Evolutionary conservation across 2,329 filamentous ascomycete species (phyloP), one percentile per base, ranked within the genome.

Genomic region (Chlorencoelia australis): DNA sequence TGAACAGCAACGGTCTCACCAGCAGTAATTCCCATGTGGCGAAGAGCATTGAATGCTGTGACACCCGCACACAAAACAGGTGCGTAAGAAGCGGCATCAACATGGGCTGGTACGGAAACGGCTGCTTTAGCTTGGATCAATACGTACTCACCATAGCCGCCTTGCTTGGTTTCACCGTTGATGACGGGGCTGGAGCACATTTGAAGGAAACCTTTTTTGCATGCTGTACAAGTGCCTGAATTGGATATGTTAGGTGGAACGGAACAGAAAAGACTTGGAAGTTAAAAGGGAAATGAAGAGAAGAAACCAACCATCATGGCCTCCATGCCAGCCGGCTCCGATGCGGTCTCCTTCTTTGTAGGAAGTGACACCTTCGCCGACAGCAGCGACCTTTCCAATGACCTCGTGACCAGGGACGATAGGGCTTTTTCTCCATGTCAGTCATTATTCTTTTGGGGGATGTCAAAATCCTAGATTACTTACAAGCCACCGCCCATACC

Each of bases 341-440:
- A 84, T 72, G 2, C 75, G 66, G 38, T 84, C 78, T 7, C 80
- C 80, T 1, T 72, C 61, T 39, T 71, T 65, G 63, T 79, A 76
- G 16, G 63, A 61, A 37, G 65, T 69, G 34, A 79, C 76, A 2
- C 56, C 61, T 0, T 68, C 61, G 5, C 75, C 74, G 1, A 83
- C 55, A 5, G 71, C 70, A 11, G 73, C 77, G 3, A 87, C 65
- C 9, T 73, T 70, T 8, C 82, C 81, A 37, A 87, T 70, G 21
- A 80, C 62, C 55, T 87, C 82, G 58, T 88, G 82, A 15, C 82
- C 82, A 0, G 79, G 75, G 2, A 76, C 59, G 5, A 73, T 67
- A 1, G 79, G 79, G 48, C n/a, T n/a, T n/a, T n/a, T n/a, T n/a
- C n/a, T n/a, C n/a, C n/a, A n/a, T n/a, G n/a, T n/a, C n/a, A n/a